phyloP scores from a whole-genome alignment of 2,329 filamentous ascomycete species.

The Colletotrichum liriopes region DNA sequence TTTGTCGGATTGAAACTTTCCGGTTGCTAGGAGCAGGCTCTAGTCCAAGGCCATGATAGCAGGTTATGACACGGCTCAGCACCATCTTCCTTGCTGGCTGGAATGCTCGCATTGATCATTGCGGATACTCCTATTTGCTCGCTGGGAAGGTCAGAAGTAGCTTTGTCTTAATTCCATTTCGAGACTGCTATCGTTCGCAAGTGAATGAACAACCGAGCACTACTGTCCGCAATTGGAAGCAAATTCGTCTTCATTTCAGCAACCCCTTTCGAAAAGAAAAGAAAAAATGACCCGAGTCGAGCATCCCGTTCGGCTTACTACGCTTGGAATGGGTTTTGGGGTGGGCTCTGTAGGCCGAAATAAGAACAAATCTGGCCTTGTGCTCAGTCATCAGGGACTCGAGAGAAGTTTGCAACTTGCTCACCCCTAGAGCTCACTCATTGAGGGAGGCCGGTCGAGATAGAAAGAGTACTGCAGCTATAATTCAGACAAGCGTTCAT shows the following conservation, averaged over 20 bases:
- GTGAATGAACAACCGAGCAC: neutral
- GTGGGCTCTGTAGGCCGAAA: no score
- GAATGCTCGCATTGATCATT: neutral
- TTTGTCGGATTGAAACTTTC: constrained; percentile 4
- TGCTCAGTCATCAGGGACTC: neutral
- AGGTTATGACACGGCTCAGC: neutral
- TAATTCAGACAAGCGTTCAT: neutral
- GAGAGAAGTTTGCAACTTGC: neutral
- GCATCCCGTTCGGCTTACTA: neutral
- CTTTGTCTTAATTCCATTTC: neutral
- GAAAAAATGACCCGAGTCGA: no score
- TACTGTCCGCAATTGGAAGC: neutral
- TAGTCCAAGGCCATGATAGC: neutral
- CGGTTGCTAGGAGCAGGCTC: constrained; percentile 2
- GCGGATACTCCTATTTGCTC: neutral
- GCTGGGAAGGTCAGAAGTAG: neutral
- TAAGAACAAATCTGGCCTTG: neutral
- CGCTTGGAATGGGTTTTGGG: neutral
- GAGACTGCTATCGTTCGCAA: neutral
- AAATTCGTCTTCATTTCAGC: neutral
- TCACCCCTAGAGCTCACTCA: neutral
- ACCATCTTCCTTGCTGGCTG: neutral
- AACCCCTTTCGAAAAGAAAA: neutral
- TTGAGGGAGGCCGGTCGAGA: neutral
- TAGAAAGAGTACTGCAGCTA: no score